phyloP scores from a whole-genome alignment of 208 protist genomes.

The Novymonas esmeraldas region DNA sequence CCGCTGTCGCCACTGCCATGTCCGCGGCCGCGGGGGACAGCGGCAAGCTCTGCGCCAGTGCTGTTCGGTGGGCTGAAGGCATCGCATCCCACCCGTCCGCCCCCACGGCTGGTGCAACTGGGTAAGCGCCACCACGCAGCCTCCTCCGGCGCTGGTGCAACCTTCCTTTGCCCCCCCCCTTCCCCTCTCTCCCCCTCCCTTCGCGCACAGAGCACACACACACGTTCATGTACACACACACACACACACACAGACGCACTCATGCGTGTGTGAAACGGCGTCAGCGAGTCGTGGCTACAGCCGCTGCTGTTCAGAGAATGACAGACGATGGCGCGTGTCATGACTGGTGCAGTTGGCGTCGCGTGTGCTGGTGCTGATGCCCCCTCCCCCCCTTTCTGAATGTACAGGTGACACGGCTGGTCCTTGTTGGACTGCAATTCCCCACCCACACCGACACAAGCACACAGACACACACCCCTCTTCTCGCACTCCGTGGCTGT shows the following conservation, averaged over 20 bases:
- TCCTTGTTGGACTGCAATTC: background rate
- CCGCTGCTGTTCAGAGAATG: too few relatives aligned
- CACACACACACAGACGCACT: background rate
- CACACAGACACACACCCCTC: background rate
- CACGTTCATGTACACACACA: background rate
- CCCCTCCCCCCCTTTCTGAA: background rate
- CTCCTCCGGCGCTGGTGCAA: background rate
- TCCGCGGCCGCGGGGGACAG: conserved; percentile 9
- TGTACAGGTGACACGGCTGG: background rate
- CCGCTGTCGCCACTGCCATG: conserved; percentile 8
- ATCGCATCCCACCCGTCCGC: background rate
- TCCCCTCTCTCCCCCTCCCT: too few relatives aligned
- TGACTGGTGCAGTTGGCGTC: too few relatives aligned
- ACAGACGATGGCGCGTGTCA: too few relatives aligned
- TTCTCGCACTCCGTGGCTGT: background rate
- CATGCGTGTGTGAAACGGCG: too few relatives aligned
- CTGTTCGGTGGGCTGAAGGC: conserved; percentile 14
- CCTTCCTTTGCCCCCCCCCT: too few relatives aligned
- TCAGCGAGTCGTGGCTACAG: too few relatives aligned
- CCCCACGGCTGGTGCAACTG: background rate
- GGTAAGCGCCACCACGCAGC: background rate
- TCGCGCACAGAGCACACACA: too few relatives aligned
- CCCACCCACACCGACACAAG: background rate
- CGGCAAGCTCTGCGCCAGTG: conserved; percentile 5
- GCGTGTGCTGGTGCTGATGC: background rate